Base-by-base conservation (phyloP, 2,329 filamentous ascomycete genomes). In the Immersiporthe knoxdaviesiana region DNA sequence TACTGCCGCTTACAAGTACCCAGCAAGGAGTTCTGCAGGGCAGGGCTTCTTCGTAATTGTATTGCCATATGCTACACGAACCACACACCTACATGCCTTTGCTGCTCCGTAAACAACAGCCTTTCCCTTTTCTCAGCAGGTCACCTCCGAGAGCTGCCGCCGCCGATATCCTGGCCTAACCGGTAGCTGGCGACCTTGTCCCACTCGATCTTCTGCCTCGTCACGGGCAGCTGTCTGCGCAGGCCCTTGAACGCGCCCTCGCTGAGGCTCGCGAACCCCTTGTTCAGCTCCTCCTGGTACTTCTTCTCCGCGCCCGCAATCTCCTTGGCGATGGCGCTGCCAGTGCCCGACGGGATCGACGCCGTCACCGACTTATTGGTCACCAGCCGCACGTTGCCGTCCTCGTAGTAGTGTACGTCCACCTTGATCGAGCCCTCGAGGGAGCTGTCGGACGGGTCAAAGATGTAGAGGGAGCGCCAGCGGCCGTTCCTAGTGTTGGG, bases 401-500 rank as follows among this genome's bases (percentile, higher is more conserved):
- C 97, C 82, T 99, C 96, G 83, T 99, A 99, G 86, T 99, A 99
- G 85, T 99, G 96, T 65, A 99, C 95, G 75, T 98, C 94, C 66
- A 97, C 92, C 79, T 95, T 93, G 80, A 98, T 90, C 70, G 86
- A 89, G 75, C 96, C 96, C 50, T 90, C 89, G 58, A 98, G 83
- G 62, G 84, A 84, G 72, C 85, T 85, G 1, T 87, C 87, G n/a
- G 89, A 83, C 5, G 94, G 90, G 72, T 90, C 86, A 80, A 92
- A 91, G 75, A 91, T 87, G 83, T 98, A 98, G 66, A 91, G 86
- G 62, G 93, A 94, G 76, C 96, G 92, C 93, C 96, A 99, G 72
- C 96, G 93, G 72, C 96, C 96, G 82, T 97, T 98, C 93, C 92
- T 94, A 73, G 27, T 41, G 27, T 41, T 41, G 44, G 16, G 3